Conservation (phyloP, 768 basidiomycete species). For the Suillus variegatus region DNA sequence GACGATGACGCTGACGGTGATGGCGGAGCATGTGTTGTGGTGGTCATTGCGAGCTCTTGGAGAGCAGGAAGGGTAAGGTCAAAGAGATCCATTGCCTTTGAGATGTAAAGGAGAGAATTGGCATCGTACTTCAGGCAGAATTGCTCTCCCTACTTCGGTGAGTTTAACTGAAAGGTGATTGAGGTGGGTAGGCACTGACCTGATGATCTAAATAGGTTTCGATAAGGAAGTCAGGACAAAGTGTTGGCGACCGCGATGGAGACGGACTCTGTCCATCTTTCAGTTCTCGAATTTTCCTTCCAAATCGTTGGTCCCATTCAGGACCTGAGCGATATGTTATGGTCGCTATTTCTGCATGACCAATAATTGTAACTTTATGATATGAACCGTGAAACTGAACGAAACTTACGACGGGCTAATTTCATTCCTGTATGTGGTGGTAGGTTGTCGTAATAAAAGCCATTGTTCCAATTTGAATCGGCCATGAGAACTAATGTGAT, state of each 20-base stretch:
- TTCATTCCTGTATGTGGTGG: conserved; percentile 99
- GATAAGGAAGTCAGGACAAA: conserved; percentile 97
- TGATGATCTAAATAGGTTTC: conserved; percentile 98
- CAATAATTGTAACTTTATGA: conserved; percentile 10
- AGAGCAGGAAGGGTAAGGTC: conserved; percentile 87
- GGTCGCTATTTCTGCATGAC: conserved; percentile 86
- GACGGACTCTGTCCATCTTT: conserved; percentile 25
- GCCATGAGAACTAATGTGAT: conserved; percentile 85
- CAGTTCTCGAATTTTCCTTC: conserved; percentile 64
- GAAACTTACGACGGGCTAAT: conserved; percentile 82
- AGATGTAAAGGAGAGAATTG: conserved; percentile 97
- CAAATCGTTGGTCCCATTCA: conserved; percentile 99
- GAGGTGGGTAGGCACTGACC: conserved; percentile 30
- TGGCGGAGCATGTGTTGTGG: conserved; percentile 22
- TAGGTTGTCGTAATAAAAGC: conserved; percentile 94
- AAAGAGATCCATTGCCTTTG: conserved; percentile 99
- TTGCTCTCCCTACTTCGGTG: conserved; percentile 70
- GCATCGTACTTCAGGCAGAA: conserved; percentile 99
- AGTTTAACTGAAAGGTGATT: background rate
- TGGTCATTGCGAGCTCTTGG: conserved; percentile 59
- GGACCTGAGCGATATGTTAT: conserved; percentile 99
- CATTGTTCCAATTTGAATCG: conserved; percentile 99
- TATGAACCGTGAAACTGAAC: conserved; percentile 13
- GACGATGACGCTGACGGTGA: conserved; percentile 22
- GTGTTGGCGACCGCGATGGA: conserved; percentile 53